Base-by-base conservation (phyloP, 2,329 filamentous ascomycete genomes). In the Fusarium euwallaceae region DNA sequence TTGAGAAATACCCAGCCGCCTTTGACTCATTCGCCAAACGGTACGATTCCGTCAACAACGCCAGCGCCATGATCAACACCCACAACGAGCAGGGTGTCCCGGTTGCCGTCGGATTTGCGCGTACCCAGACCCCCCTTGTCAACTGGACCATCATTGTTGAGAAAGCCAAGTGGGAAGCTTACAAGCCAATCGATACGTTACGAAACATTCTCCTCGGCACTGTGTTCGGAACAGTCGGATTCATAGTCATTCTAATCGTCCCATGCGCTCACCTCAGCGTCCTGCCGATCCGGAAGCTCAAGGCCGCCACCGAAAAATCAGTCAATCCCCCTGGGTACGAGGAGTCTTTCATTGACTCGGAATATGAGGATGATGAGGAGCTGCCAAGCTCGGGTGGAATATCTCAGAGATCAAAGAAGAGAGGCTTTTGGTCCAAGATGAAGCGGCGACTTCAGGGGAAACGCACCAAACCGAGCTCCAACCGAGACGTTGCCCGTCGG, bases 81-180 rank as follows among this genome's bases (percentile, higher is more conserved):
- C 86, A 81, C 10, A 97, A 98, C 75, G 95, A 98, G 78, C 87
- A 94, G 72, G 89, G 88, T 0, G 81, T 88, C 11, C 80, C 83
- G 5, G 94, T 98, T 2, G 93, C 94, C 12, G 92, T 95, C n/a
- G 95, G 95, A 24, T 96, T 92, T 78, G 94, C 94, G 9, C 87
- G 93, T 12, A 91, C 93, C 0, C 87, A 89, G 63, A 94, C 88
- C 6, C 80, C 84, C 0, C 83, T 97, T 62, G 94, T 94, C 9
- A 90, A 96, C 78, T 98, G 95, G 95, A 91, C 94, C 6, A 85
- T 98, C 4, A 78, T 97, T 3, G 89, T 98, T 1, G 95, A 98
- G 80, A 92, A 97, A 81, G 86, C 90, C 3, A 90, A 91, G 72
- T 81, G 81, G 24, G 95, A 98, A 82, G 94, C 95, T 0, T 95